Evolutionary conservation across 2,329 filamentous ascomycete genomes (phyloP).

Genomic region (Botrytis paeoniae): DNA sequence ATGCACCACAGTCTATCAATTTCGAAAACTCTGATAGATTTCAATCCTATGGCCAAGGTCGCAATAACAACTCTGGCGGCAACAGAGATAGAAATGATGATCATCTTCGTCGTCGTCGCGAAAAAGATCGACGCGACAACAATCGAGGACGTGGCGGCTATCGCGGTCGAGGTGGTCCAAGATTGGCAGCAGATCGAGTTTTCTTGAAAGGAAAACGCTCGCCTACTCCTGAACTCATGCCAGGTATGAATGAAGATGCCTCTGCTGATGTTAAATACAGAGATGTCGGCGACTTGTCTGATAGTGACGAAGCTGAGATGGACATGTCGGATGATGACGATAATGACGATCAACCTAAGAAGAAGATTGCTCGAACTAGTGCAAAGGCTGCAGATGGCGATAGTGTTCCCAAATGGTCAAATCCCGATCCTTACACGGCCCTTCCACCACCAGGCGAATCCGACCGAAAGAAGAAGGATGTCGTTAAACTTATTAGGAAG

Average conservation of each 20-base stretch:
- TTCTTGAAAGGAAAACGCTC: constrained; percentile 38
- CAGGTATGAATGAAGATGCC: constrained; percentile 37
- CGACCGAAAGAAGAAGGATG: constrained; percentile 74
- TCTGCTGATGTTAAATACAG: constrained; percentile 48
- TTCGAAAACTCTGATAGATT: constrained; percentile 29
- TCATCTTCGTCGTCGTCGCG: constrained; percentile 3
- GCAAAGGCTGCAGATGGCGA: constrained; percentile 43
- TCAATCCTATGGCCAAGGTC: constrained; percentile 30
- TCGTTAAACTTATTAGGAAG: constrained; percentile 89
- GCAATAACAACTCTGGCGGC: constrained; percentile 19
- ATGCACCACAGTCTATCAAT: constrained; percentile 35
- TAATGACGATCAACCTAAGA: constrained; percentile 41
- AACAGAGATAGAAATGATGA: constrained; percentile 16
- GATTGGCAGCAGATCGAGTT: constrained; percentile 36
- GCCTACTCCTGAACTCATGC: constrained; percentile 39
- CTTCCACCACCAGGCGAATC: constrained; percentile 76
- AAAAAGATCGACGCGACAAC: constrained; percentile 1
- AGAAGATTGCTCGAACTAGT: constrained; percentile 44
- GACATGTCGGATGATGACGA: constrained; percentile 52
- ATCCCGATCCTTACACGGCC: constrained; percentile 89
- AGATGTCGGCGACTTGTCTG: constrained; percentile 56
- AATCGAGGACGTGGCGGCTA: constrained; percentile 29
- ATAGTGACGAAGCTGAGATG: constrained; percentile 61
- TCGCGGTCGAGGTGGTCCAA: constrained; percentile 32
- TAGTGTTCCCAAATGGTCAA: constrained; percentile 78